These are phyloP conservation scores for Fusarium sp. DNA, from an alignment of 2,329 filamentous ascomycete species.

Conservation along the genomic window DNA sequence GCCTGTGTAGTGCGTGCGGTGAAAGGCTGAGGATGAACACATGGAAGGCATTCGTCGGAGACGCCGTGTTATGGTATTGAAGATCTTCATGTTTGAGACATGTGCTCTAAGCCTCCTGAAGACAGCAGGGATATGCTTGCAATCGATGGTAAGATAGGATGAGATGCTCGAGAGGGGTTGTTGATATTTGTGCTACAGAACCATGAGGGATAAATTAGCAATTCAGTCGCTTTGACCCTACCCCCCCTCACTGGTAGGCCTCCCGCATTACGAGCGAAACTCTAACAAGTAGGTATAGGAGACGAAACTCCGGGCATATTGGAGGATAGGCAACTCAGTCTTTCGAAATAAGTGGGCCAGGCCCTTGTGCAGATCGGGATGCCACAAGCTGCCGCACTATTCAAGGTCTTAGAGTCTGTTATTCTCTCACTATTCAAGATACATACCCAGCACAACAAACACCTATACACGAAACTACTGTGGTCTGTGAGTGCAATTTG, in stretches of 20 bases:
- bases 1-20: slow-evolving; percentile 62
- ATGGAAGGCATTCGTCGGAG: slow-evolving; percentile 1
- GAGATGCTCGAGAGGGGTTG: background rate
- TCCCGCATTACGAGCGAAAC: slow-evolving; percentile 14
- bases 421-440: too few relatives aligned
- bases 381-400: too few relatives aligned
- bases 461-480: too few relatives aligned
- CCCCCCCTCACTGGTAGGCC: slow-evolving; percentile 26
- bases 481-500: too few relatives aligned
- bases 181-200: background rate
- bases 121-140: background rate
- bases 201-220: background rate
- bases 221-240: background rate
- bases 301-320: too few relatives aligned
- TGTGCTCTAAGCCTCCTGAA: too few relatives aligned
- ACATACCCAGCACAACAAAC: too few relatives aligned
- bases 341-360: too few relatives aligned
- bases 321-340: too few relatives aligned
- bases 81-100: slow-evolving; percentile 11
- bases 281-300: background rate
- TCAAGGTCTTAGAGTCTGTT: too few relatives aligned
- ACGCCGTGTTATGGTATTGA: background rate
- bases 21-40: slow-evolving; percentile 13
- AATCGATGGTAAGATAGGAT: background rate
- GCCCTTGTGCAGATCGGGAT: too few relatives aligned